A percentile compares a stretch with the other conserved stretches of the same genome.
These are phyloP conservation scores for Vigna unguiculata DNA, from an alignment of 306 rosid species.

Conservation along the genomic window DNA sequence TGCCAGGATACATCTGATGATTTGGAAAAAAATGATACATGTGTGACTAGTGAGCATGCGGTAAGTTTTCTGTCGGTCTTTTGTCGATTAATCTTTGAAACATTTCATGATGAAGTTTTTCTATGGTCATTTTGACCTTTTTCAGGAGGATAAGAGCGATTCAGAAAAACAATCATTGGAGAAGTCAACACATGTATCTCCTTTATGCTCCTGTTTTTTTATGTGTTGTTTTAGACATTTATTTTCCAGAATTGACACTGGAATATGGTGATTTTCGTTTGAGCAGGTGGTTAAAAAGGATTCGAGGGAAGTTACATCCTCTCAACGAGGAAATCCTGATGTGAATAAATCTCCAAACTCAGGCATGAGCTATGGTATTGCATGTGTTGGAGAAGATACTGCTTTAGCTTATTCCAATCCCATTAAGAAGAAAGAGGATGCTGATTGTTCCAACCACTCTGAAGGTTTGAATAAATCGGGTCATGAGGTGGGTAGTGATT, in stretches of 20 bases:
- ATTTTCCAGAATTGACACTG: slow-evolving; percentile 9
- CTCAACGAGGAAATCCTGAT: slow-evolving; percentile 57
- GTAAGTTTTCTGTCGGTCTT: slow-evolving; percentile 52
- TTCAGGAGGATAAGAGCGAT: slow-evolving; percentile 69
- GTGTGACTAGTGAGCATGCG: slow-evolving; percentile 54
- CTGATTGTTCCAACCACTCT: slow-evolving; percentile 52
- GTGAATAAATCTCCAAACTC: slow-evolving; percentile 53
- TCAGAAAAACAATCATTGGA: slow-evolving; percentile 55
- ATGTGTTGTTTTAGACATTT: neutral
- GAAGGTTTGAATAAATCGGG: slow-evolving; percentile 49
- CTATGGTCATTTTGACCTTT: slow-evolving; percentile 27
- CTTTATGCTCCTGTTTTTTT: neutral
- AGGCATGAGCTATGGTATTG: slow-evolving; percentile 67
- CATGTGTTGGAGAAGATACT: slow-evolving; percentile 54
- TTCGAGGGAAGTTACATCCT: slow-evolving; percentile 45
- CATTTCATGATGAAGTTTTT: neutral
- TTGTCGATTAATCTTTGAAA: slow-evolving; percentile 14
- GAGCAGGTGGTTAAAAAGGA: slow-evolving; percentile 61
- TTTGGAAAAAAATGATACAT: slow-evolving; percentile 66
- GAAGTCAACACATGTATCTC: slow-evolving; percentile 56
- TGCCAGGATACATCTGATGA: slow-evolving; percentile 65
- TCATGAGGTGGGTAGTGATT: slow-evolving; percentile 53
- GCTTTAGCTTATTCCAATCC: slow-evolving; percentile 53
- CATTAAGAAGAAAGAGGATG: slow-evolving; percentile 55
- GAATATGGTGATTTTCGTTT: slow-evolving; percentile 31